These are phyloP conservation scores for Tirmania nivea DNA, from an alignment of 495 filamentous ascomycete species.

Conservation along the genomic window DNA sequence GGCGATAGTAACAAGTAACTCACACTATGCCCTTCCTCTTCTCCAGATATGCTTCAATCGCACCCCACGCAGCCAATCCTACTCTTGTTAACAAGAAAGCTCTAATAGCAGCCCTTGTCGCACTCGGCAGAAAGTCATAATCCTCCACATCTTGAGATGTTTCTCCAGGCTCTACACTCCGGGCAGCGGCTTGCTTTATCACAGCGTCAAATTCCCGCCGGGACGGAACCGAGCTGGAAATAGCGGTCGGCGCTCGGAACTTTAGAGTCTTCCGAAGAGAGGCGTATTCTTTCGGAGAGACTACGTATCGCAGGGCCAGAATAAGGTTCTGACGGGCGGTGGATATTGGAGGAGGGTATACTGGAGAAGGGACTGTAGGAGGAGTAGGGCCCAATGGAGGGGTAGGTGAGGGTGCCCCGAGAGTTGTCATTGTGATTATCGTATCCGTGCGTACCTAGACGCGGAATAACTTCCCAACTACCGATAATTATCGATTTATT, in stretches of 20 bases:
- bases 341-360: not conserved
- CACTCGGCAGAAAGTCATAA: constrained; percentile 36
- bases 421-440: no score
- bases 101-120: constrained; percentile 32
- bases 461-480: no score
- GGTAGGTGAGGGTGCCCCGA: not conserved
- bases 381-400: not conserved
- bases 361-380: not conserved
- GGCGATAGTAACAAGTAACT: not conserved
- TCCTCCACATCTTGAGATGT: not conserved
- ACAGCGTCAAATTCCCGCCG: constrained; percentile 38
- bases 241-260: constrained; percentile 34
- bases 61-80: not conserved
- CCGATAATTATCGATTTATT: no score
- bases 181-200: constrained; percentile 61
- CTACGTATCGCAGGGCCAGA: constrained; percentile 6
- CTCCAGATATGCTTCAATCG: not conserved
- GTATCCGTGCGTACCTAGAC: no score
- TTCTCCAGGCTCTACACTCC: constrained; percentile 8
- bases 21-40: not conserved
- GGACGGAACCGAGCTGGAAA: constrained; percentile 37
- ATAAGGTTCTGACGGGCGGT: constrained; percentile 5
- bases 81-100: not conserved
- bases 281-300: constrained; percentile 12
- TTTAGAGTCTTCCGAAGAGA: constrained; percentile 31